Evolutionary conservation across 352 stramenopile species (phyloP).

Genomic region (Elongisporangium prolatum): DNA sequence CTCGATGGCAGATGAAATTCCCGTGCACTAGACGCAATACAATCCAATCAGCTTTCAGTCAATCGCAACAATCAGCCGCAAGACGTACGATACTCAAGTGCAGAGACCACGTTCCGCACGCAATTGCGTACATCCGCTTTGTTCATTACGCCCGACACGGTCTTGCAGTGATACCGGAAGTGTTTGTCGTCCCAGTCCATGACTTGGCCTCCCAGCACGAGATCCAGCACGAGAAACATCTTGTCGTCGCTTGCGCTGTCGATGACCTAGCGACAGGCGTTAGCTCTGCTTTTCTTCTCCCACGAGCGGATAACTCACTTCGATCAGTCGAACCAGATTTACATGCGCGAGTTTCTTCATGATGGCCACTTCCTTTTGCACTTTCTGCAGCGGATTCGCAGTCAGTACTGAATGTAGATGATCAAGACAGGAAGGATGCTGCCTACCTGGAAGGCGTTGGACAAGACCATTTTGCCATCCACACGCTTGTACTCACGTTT

Average conservation of each 20-base stretch:
- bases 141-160: conserved; percentile 19
- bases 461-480: conserved; percentile 70
- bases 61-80: not conserved
- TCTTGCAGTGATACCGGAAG: conserved; percentile 47
- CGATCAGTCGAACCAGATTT: conserved; percentile 67
- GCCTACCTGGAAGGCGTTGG: conserved; percentile 66
- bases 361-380: conserved; percentile 76
- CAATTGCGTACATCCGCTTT: conserved; percentile 48
- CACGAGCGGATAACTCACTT: conserved; percentile 13
- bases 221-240: conserved; percentile 78
- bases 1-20: conserved; percentile 82
- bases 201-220: conserved; percentile 74
- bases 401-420: too few relatives aligned
- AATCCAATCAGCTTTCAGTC: not conserved
- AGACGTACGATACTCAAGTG: conserved; percentile 67
- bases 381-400: conserved; percentile 32
- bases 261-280: conserved; percentile 43
- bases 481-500: conserved; percentile 82
- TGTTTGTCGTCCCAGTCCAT: conserved; percentile 83
- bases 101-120: conserved; percentile 69
- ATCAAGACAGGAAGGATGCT: too few relatives aligned
- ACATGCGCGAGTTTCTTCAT: conserved; percentile 78
- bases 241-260: conserved; percentile 74
- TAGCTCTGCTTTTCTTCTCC: not conserved
- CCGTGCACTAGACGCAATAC: conserved; percentile 43